These are phyloP conservation scores for Saturnispora serradocipensis DNA, from an alignment of 805 yeast genomes.

Conservation along the genomic window DNA sequence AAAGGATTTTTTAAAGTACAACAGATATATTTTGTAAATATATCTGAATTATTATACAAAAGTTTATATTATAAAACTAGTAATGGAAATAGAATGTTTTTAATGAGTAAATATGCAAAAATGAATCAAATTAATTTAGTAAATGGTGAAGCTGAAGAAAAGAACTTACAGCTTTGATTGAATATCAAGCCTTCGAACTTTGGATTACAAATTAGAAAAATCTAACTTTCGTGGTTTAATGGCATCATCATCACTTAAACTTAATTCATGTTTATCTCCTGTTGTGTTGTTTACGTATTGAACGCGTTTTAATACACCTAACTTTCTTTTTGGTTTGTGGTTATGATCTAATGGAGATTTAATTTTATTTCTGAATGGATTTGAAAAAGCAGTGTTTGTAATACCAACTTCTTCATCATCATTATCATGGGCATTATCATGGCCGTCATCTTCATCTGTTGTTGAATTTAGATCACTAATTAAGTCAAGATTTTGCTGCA, in stretches of 20 bases:
- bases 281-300: conserved; percentile 22
- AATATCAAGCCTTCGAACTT: background rate
- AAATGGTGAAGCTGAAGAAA: background rate
- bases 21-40: background rate
- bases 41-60: background rate
- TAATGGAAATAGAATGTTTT: background rate
- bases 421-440: background rate
- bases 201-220: conserved; percentile 17
- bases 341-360: background rate
- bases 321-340: background rate
- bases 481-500: conserved; percentile 3
- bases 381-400: conserved; percentile 17
- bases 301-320: conserved; percentile 9
- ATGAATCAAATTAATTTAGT: background rate
- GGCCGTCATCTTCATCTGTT: conserved; percentile 1
- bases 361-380: conserved; percentile 17
- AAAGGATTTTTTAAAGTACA: background rate
- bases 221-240: conserved; percentile 33
- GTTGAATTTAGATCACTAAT: conserved; percentile 2
- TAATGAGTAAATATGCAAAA: background rate
- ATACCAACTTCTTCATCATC: conserved; percentile 13
- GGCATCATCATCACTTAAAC: conserved; percentile 27
- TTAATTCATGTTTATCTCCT: conserved; percentile 26
- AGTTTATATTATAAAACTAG: background rate
- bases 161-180: background rate